Evolutionary conservation across 192 early-diverging fungal species (phyloP).

Genomic region (Entomortierella beljakovae): DNA sequence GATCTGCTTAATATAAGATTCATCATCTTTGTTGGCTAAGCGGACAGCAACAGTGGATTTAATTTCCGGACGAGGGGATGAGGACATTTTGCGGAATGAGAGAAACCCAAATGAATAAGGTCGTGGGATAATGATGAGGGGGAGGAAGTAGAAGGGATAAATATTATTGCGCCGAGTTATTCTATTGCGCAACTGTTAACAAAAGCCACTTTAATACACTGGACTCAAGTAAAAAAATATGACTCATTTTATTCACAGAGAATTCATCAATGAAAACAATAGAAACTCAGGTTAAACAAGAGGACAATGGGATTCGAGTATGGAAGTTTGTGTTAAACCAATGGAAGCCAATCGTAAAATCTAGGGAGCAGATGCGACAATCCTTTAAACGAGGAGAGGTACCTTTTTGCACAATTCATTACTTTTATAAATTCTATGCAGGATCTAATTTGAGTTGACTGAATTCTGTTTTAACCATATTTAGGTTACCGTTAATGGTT

Average conservation of each 20-base stretch:
- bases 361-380: constrained; percentile 44
- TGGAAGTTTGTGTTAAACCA: constrained; percentile 47
- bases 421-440: too few relatives aligned
- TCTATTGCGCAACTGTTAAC: too few relatives aligned
- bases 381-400: constrained; percentile 53
- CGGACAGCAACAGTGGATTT: constrained; percentile 47
- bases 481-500: constrained; percentile 68
- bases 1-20: constrained; percentile 12
- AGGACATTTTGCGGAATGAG: constrained; percentile 11
- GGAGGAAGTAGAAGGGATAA: background rate
- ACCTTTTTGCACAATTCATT: too few relatives aligned
- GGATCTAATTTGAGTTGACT: too few relatives aligned
- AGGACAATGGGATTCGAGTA: constrained; percentile 32
- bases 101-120: too few relatives aligned
- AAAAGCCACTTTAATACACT: too few relatives aligned
- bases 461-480: too few relatives aligned
- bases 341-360: constrained; percentile 47
- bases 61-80: constrained; percentile 24
- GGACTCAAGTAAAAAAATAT: too few relatives aligned
- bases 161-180: background rate
- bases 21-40: constrained; percentile 29
- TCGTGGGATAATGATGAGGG: background rate
- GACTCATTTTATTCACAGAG: background rate
- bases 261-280: constrained; percentile 33
- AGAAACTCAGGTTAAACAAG: constrained; percentile 17